Conservation (phyloP, 306 rosid species). For the Dryas alaskensis region DNA sequence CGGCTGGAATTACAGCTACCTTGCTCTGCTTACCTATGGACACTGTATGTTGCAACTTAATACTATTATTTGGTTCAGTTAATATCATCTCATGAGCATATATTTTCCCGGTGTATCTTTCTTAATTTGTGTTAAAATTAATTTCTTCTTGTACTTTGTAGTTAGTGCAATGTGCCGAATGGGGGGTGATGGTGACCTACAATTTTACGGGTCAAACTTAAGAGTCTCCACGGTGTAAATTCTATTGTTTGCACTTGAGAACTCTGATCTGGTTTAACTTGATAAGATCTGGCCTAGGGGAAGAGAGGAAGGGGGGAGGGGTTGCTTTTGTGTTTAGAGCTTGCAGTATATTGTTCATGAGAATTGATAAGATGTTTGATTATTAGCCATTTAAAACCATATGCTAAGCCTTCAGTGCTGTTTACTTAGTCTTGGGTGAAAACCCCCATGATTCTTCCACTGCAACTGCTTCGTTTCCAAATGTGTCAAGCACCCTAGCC, state of each 20-base stretch:
- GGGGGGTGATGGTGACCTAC: neutral
- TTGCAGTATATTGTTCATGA: neutral
- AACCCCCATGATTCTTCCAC: neutral
- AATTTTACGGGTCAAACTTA: neutral
- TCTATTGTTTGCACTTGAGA: neutral
- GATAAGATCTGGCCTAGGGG: neutral
- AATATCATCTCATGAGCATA: neutral
- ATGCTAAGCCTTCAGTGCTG: neutral
- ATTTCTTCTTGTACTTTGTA: neutral
- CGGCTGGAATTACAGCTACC: constrained; percentile 90
- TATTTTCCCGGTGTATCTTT: neutral
- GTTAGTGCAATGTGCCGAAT: neutral
- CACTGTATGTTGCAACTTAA: constrained; percentile 59
- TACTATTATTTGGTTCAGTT: neutral
- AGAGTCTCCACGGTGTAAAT: neutral
- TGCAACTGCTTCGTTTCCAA: neutral
- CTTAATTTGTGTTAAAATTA: neutral
- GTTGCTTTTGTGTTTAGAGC: too few species aligned
- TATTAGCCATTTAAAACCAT: neutral
- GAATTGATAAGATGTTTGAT: neutral
- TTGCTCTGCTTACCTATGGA: constrained; percentile 90
- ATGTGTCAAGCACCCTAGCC: neutral
- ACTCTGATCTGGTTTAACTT: neutral
- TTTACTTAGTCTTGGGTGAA: neutral
- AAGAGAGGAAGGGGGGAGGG: too few species aligned